Evolutionary conservation across 2,329 filamentous ascomycete species (phyloP), one percentile per base, ranked within the genome.

Genomic region (Venturiaceae sp.): DNA sequence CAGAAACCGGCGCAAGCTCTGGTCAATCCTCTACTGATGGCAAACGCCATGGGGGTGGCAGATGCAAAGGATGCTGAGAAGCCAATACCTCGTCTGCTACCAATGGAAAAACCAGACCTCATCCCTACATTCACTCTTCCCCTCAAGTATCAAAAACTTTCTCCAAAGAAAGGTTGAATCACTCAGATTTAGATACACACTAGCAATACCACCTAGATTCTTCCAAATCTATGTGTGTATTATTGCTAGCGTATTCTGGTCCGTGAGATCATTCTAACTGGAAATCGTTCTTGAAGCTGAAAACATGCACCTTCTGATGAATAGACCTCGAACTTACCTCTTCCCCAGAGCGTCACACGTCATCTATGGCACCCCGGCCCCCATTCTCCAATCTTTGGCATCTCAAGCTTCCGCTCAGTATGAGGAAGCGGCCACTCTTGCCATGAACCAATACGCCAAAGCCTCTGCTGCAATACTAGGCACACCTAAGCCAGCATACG

Each of bases 381-480:
- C 75, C 1, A 68, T 73, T 7, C 71, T 74, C 28, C 69, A 76
- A 26, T 77, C 75, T 2, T 63, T 76, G 34, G 69, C 77, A 16
- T 78, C 80, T 4, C 75, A 79, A 60, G 78, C 79, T 6, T 73
- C 68, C 63, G 74, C 74, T 11, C 82, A 80, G 7, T 91, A 90
- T 69, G 81, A 80, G 8, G 80, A 80, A 26, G 88, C 87, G 21
- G 71, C 88, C 9, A 81, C 80, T 46, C 75, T 80, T 41, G 88
- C 88, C 3, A 82, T 83, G n/a, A 77, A 83, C 41, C 84, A 86
- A 57, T 89, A 88, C 64, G 80, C 80, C 0, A 77, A 83, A 28
- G 77, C 88, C 1, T 89, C 86, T 1, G 80, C 77, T 3, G 81
- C 88, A 65, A 79, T 90, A 39, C 83, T 82, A 30, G 87, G 86